phyloP scores from a whole-genome alignment of 163 green algal genomes.

The Volvox carteri region DNA sequence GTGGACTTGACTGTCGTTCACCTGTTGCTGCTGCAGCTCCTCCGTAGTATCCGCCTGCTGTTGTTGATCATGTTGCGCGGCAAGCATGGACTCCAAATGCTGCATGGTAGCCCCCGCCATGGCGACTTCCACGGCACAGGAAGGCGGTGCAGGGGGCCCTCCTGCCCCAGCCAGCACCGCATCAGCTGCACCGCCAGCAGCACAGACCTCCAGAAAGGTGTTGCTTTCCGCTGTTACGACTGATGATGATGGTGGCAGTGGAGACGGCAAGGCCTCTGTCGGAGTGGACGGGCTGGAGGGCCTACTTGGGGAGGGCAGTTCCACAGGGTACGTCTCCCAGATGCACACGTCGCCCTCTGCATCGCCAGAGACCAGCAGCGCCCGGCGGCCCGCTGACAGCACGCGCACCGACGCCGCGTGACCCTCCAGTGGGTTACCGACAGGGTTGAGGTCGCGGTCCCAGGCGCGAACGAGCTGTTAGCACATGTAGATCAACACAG shows the following conservation, averaged over 20 bases:
- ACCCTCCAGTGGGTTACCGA: conserved; percentile 64
- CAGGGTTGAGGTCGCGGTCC: conserved; percentile 64
- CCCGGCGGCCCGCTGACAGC: conserved; percentile 64
- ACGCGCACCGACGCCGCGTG: conserved; percentile 74
- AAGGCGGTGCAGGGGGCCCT: too few species aligned
- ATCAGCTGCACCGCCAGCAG: too few species aligned
- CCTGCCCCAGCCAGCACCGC: too few species aligned
- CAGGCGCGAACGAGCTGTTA: conserved; percentile 76
- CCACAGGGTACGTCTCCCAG: conserved; percentile 34
- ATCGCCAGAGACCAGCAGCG: conserved; percentile 49
- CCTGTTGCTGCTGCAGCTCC: too few species aligned
- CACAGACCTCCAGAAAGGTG: too few species aligned
- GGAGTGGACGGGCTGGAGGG: background rate
- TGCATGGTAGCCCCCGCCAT: background rate
- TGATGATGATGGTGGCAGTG: too few species aligned
- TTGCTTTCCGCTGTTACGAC: too few species aligned
- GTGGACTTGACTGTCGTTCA: too few species aligned
- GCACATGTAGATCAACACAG: background rate
- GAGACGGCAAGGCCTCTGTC: background rate
- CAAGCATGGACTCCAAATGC: background rate
- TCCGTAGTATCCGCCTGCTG: background rate
- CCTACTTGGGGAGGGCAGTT: background rate
- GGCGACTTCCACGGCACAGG: background rate
- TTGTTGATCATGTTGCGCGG: background rate
- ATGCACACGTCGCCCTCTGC: conserved; percentile 50